Conservation (phyloP, 177 flowering plant genomes). For the Vitis hybrid region DNA sequence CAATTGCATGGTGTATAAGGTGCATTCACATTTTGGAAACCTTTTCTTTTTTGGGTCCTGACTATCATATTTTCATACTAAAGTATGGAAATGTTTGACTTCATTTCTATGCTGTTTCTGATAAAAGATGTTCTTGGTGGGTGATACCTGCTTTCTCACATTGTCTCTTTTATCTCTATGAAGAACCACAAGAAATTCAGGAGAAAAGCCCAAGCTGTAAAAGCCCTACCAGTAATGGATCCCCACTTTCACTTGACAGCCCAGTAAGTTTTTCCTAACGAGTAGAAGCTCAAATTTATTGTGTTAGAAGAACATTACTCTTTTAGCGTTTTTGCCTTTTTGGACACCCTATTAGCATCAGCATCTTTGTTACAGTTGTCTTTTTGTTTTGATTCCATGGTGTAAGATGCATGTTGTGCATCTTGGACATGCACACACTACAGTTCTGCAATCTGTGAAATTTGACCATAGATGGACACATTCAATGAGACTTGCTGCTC, state of each 20-base stretch:
- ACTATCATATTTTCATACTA: background rate
- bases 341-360: background rate
- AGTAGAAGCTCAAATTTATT: background rate
- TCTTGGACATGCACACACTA: too few species aligned
- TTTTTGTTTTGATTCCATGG: too few species aligned
- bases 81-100: background rate
- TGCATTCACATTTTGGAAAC: background rate
- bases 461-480: background rate
- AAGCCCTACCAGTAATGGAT: constrained; percentile 16
- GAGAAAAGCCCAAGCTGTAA: constrained; percentile 20
- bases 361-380: background rate
- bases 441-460: background rate
- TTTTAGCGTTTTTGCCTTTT: background rate
- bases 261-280: constrained; percentile 38
- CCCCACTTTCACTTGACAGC: constrained; percentile 29
- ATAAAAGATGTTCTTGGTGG: background rate
- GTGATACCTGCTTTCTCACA: constrained; percentile 2
- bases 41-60: background rate
- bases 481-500: background rate
- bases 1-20: background rate
- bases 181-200: constrained; percentile 20
- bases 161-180: constrained; percentile 14
- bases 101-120: background rate
- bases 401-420: too few species aligned
- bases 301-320: background rate